Evolutionary conservation across 129 eudicot species (phyloP).

Genomic region (Artemisia tridentata): DNA sequence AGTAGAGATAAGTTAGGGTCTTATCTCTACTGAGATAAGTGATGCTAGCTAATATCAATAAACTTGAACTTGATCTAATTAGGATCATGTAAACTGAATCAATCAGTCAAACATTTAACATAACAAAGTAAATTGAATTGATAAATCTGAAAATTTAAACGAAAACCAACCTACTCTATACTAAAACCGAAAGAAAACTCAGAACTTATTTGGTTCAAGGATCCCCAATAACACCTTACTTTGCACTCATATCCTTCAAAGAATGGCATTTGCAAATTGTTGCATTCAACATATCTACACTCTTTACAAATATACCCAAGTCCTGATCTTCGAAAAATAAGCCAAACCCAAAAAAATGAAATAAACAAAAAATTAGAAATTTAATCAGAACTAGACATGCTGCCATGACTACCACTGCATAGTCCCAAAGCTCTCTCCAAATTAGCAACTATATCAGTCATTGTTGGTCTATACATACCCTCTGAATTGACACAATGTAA

Average conservation of each 20-base stretch:
- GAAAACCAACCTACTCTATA: neutral
- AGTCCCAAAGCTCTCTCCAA: conserved; percentile 55
- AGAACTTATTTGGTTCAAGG: conserved; percentile 2
- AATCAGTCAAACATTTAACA: neutral
- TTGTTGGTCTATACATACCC: conserved; percentile 48
- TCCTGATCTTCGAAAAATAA: neutral
- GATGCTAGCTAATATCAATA: too few species aligned
- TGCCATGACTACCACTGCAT: conserved; percentile 37
- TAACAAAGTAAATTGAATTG: neutral
- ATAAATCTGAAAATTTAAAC: neutral
- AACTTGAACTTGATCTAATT: neutral
- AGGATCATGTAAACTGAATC: neutral
- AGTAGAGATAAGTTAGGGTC: too few species aligned
- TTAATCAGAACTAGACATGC: conserved; percentile 39
- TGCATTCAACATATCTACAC: conserved; percentile 33
- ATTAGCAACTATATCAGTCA: conserved; percentile 50
- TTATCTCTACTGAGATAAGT: too few species aligned
- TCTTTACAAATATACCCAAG: conserved; percentile 34
- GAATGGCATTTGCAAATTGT: conserved; percentile 37
- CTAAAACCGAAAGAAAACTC: neutral
- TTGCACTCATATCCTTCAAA: conserved; percentile 22
- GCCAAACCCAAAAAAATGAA: conserved; percentile 15
- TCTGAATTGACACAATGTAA: conserved; percentile 51
- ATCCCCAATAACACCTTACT: conserved; percentile 6
- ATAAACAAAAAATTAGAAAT: neutral